Evolutionary conservation across 169 alveolate species (phyloP), one percentile per base, ranked within the genome.

Genomic region (Plasmodium billcollinsi): DNA sequence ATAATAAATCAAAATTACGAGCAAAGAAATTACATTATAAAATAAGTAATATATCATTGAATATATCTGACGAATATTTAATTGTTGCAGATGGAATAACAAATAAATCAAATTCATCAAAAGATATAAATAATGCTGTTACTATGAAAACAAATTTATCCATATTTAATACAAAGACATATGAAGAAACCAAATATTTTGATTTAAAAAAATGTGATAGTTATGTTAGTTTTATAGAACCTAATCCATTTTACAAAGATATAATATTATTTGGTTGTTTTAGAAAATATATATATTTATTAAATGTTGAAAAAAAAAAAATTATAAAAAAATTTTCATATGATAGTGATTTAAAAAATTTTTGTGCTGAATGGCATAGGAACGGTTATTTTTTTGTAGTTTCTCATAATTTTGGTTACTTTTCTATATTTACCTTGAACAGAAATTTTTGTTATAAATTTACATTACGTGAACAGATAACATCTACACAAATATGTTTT

Each of bases 41-140:
- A 86, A 86, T 86, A 49, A 86, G 92, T 54, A 86, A 71, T 29
- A 47, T 86, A 11, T 24, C 74, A 1, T 86, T 86, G 26, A 86
- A 72, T 56, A 26, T 6, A 9, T 59, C 86, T 7, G 92, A 86
- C 9, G 92, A 86, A 20, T 86, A 70, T 49, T 18, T 86, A 15
- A 86, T 86, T n/a, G 88, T 86, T 39, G 92, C 76, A 0, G 92
- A 86, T 52, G 92, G 88, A 9, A 86, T 86, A n/a, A 86, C 92
- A 6, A 86, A 86, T 65, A 86, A 86, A 11, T 86, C 92, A 0
- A 86, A 86, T 43, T 39, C 92, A 9, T 59, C 92, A 0, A 86
- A 73, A 21, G 88, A 70, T 45, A 66, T 15, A 11, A 62, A 58
- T 29, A 62, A 58, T 67, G 92, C 92, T 11, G 92, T 86, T 50